Evolutionary conservation across 768 basidiomycete genomes (phyloP).

Genomic region (Ephemerocybe angulata): DNA sequence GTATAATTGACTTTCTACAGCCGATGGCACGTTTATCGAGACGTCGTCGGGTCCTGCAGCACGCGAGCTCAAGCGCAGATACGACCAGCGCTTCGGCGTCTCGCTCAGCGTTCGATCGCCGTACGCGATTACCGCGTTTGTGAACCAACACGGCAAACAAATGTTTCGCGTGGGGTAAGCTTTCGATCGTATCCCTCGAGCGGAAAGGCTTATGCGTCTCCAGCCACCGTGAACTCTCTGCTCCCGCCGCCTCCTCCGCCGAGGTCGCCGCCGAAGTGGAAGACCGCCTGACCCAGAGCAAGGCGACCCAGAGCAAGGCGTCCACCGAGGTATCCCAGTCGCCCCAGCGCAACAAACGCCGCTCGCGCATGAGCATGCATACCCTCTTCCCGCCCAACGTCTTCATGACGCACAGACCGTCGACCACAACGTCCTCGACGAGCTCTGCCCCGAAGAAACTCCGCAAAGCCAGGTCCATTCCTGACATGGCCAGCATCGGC

Average conservation of each 20-base stretch:
- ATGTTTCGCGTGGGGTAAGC: constrained; percentile 78
- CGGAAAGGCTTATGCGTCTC: constrained; percentile 10
- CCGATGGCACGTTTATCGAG: constrained; percentile 75
- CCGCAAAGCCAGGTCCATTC: constrained; percentile 72
- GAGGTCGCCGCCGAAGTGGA: constrained; percentile 52
- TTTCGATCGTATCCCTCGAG: neutral
- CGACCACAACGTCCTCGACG: constrained; percentile 27
- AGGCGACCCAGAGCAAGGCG: constrained; percentile 27
- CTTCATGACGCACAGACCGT: constrained; percentile 43
- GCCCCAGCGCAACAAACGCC: constrained; percentile 42
- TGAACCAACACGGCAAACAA: constrained; percentile 75
- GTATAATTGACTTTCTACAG: constrained; percentile 29
- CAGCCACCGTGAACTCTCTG: constrained; percentile 59
- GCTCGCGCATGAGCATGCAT: constrained; percentile 70
- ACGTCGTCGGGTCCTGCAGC: constrained; percentile 75
- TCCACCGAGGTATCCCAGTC: constrained; percentile 36
- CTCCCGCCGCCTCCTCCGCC: constrained; percentile 52
- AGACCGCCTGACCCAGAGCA: constrained; percentile 34
- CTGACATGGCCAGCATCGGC: constrained; percentile 43
- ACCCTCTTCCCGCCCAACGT: constrained; percentile 38
- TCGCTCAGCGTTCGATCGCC: constrained; percentile 67
- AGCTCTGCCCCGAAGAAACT: constrained; percentile 48
- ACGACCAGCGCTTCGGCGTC: constrained; percentile 68
- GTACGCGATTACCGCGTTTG: constrained; percentile 77
- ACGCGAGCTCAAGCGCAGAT: constrained; percentile 70